A percentile compares a stretch with the other conserved stretches of the same genome.
Evolutionary conservation across 495 filamentous ascomycete species (phyloP).

Genomic region (Neurospora terricola): DNA sequence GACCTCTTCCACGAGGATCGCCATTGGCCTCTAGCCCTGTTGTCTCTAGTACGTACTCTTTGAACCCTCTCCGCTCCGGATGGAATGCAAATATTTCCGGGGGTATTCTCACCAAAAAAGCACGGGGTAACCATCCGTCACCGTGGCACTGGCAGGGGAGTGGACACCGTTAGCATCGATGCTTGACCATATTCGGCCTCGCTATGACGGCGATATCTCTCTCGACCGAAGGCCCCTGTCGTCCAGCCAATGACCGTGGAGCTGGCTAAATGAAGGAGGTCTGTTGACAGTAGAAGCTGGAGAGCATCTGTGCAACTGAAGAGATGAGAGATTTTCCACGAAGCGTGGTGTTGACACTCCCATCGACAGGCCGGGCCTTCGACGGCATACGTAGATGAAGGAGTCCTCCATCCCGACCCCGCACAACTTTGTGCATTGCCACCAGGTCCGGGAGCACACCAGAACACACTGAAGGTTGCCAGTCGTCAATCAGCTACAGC

Average conservation of each 20-base stretch:
- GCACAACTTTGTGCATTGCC: not conserved
- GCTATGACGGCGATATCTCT: conserved; percentile 7
- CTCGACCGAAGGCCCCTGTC: conserved; percentile 7
- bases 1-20: conserved; percentile 13
- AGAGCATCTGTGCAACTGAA: conserved; percentile 8
- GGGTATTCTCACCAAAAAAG: not conserved
- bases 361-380: not conserved
- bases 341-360: conserved; percentile 5
- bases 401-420: not conserved
- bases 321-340: not conserved
- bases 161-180: conserved; percentile 12
- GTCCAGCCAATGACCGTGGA: conserved; percentile 12
- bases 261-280: conserved; percentile 21
- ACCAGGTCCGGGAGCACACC: not conserved
- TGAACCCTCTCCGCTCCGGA: not conserved
- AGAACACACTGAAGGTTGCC: not conserved
- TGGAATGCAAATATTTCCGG: not conserved
- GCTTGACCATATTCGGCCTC: conserved; percentile 16
- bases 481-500: not conserved
- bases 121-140: conserved; percentile 11
- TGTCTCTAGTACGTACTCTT: conserved; percentile 6
- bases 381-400: not conserved
- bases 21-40: conserved; percentile 13
- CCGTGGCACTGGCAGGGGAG: conserved; percentile 10
- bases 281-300: conserved; percentile 15